Evolutionary conservation across 768 basidiomycete species (phyloP).

Genomic region (Mycena polygramma): DNA sequence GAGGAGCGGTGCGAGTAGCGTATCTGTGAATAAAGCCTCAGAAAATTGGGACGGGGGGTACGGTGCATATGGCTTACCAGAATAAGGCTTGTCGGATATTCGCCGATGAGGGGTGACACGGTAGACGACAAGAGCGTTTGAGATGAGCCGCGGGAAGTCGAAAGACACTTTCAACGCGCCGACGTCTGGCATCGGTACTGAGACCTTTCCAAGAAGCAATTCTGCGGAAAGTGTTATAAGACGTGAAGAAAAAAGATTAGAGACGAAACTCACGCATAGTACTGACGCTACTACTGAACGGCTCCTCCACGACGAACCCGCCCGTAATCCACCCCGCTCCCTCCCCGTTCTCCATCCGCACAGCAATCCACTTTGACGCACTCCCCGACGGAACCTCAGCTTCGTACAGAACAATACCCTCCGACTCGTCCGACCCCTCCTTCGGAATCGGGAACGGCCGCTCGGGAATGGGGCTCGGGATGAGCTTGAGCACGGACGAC

Average conservation of each 20-base stretch:
- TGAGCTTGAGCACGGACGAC: constrained; percentile 67
- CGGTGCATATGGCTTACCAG: constrained; percentile 43
- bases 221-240: constrained; percentile 48
- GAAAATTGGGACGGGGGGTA: constrained; percentile 4
- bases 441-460: constrained; percentile 73
- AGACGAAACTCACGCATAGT: constrained; percentile 59
- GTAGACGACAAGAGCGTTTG: constrained; percentile 77
- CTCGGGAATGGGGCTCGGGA: constrained; percentile 71
- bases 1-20: constrained; percentile 75
- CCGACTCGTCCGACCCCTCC: constrained; percentile 81
- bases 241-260: constrained; percentile 13
- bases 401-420: constrained; percentile 78
- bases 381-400: constrained; percentile 50
- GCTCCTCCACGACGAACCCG: constrained; percentile 56
- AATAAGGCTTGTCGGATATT: constrained; percentile 45
- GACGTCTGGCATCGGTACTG: constrained; percentile 50
- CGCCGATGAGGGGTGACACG: constrained; percentile 55
- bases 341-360: constrained; percentile 64
- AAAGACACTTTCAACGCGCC: constrained; percentile 58
- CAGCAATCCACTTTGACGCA: constrained; percentile 59
- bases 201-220: constrained; percentile 50
- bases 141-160: constrained; percentile 67
- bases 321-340: constrained; percentile 74
- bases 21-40: constrained; percentile 50
- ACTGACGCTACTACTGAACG: constrained; percentile 48